Conservation (phyloP, 2,329 filamentous ascomycete genomes). For the Colletotrichum spaethianum region DNA sequence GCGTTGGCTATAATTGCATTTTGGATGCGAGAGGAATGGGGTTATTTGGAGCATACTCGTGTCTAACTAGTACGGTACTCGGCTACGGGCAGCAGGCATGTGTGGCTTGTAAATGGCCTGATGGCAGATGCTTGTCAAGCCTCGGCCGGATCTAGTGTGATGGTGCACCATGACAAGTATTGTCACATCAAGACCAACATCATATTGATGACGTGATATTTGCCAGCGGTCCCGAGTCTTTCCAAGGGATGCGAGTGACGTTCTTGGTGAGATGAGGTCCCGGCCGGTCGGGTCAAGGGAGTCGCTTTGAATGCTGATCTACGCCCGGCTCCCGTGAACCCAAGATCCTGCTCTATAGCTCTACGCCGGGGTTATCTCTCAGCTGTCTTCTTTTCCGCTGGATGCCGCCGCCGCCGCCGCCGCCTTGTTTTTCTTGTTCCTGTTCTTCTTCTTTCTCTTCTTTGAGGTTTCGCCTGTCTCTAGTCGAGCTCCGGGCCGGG, state of each 20-base stretch:
- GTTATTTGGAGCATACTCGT: conserved; percentile 32
- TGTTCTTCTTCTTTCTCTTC: conserved; percentile 46
- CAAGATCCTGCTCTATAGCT: background rate
- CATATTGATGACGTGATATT: background rate
- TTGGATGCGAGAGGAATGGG: conserved; percentile 30
- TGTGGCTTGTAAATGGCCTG: conserved; percentile 36
- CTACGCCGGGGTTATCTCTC: background rate
- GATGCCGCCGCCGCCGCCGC: background rate
- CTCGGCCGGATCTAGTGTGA: conserved; percentile 8
- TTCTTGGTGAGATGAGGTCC: conserved; percentile 21
- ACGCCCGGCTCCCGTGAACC: background rate
- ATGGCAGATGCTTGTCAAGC: conserved; percentile 21
- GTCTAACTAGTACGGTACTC: conserved; percentile 9
- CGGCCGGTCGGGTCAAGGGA: conserved; percentile 30
- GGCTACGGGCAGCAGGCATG: background rate
- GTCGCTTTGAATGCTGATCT: background rate
- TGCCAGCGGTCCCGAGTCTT: background rate
- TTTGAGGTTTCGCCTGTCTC: conserved; percentile 41
- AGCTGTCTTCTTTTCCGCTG: background rate
- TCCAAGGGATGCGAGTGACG: conserved; percentile 12
- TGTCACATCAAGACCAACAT: conserved; percentile 1
- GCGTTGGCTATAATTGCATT: conserved; percentile 25
- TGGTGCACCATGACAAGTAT: conserved; percentile 4
- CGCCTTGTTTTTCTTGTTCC: conserved; percentile 41
- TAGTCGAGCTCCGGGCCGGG: background rate